phyloP scores from a whole-genome alignment of 1,284 basidiomycete genomes.

The Ceratobasidium sp. region DNA sequence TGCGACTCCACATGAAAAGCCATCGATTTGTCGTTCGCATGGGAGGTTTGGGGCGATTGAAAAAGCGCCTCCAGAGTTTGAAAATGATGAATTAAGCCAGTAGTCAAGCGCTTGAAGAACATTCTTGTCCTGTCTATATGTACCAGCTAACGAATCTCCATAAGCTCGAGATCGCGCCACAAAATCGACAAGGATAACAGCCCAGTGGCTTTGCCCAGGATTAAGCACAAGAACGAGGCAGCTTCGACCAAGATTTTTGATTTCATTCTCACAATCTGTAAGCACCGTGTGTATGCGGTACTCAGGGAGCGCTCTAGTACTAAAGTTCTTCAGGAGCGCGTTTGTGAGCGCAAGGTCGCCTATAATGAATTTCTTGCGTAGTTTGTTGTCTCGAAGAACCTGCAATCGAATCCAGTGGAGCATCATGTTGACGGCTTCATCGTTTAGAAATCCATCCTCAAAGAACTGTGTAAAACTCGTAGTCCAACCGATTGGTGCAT shows the following conservation, averaged over 20 bases:
- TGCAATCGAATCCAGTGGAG: background rate
- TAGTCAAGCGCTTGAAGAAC: background rate
- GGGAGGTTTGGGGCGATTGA: background rate
- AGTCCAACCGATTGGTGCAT: background rate
- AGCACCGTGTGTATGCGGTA: background rate
- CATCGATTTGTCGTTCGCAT: background rate
- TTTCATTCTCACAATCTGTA: background rate
- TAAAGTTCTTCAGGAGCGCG: background rate
- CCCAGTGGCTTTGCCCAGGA: slow-evolving; percentile 16
- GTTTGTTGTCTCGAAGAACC: background rate
- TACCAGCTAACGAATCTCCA: slow-evolving; percentile 8
- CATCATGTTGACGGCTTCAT: slow-evolving; percentile 10
- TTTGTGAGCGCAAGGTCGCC: background rate
- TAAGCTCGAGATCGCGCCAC: background rate
- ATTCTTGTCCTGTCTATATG: background rate
- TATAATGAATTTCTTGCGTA: background rate
- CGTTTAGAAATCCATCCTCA: background rate
- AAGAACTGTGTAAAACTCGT: background rate
- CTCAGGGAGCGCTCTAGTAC: background rate
- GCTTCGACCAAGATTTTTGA: background rate
- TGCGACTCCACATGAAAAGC: slow-evolving; percentile 10
- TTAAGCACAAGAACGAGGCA: background rate
- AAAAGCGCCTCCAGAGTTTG: background rate
- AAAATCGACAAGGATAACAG: background rate
- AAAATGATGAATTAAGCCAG: background rate